Base-by-base conservation (phyloP, 306 rosid species). In the Sphenostylis stenocarpa region DNA sequence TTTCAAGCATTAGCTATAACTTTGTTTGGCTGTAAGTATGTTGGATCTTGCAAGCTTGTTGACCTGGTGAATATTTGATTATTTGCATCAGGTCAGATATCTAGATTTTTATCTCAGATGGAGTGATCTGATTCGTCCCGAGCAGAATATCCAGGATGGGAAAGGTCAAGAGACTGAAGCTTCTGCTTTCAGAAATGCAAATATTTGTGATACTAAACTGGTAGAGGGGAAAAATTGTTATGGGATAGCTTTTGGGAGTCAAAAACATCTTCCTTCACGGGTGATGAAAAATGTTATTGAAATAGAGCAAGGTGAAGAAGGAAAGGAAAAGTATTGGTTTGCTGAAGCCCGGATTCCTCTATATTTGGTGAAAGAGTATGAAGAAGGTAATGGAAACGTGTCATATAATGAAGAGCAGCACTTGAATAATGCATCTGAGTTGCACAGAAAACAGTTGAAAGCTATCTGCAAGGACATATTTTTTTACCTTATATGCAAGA, bases 201-300 rank as follows among this genome's bases (percentile, higher is more conserved):
- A 72, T 60, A 78, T 96, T 76, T 87, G 89, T 81, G 91, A 81
- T 73, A 91, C 85, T 72, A 91, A 85, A 78, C 70, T 86, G 76
- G 80, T 87, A 55, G 93, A 82, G 72, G 91, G 88, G 38, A 87
- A 82, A 77, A 74, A 26, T 58, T 68, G 48, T 47, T 96, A 96
- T 75, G 96, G 93, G 55, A 78, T 96, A 82, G 93, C 85, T 67
- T 96, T 96, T 85, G 94, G 94, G 41, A 80, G 75, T 84, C 99
- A 96, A 89, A 96, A 91, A 80, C 97, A 92, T 85, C 97, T 96
- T 87, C 92, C 99, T 83, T 87, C 90, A 3, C 94, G 98, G 67
- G 88, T 92, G 76, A 87, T 89, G 96, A 96, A 91, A 88, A 91
- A 80, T 84, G 81, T 89, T 78, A 57, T 91, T 79, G 98, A 89